Base-by-base conservation (phyloP, 2,329 filamentous ascomycete species). In the Aureobasidium sp. region DNA sequence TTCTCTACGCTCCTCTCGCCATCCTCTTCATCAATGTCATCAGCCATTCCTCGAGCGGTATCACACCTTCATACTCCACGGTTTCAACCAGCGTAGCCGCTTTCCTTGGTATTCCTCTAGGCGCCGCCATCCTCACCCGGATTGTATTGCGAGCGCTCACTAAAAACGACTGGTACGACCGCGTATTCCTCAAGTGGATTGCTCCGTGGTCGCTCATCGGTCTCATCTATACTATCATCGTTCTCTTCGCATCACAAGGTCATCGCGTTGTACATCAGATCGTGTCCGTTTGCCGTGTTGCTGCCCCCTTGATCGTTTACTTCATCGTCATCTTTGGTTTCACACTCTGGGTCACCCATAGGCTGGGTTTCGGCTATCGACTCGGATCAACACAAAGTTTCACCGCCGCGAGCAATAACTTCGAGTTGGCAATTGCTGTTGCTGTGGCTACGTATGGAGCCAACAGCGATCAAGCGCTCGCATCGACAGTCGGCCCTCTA, bases 351-450 rank as follows among this genome's bases (percentile, higher is more conserved):
- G 75, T 86, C 2, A 82, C 84, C 3, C 79, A 81, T 55, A 81
- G 79, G n/a, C 75, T 87, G n/a, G 88, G 90, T 0, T 92, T 92
- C 63, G 85, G 84, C 0, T 95, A 94, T 12, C 71, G 81, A 81
- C 39, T 72, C 92, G 0, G 82, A 83, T 1, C 82, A 12, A 92
- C 90, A 2, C 90, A 95, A 75, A 92, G 89, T 70, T 94, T 96
- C 69, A 95, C 90, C 0, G 92, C 90, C 0, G 89, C 90, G 0
- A 96, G 91, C 72, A 96, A 96, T 71, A 96, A 96, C 72, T 96
- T 96, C 70, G 92, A 96, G 77, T 77, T 96, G 27, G 90, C 92
- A 0, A 96, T 96, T 74, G 91, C 91, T 0, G 91, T 96, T 0
- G 89, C 89, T 0, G 86, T 96, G 3, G 88, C 91, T 0, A 87